Conservation (phyloP, 164 flowering plant species). For the Stephania cephalantha region DNA sequence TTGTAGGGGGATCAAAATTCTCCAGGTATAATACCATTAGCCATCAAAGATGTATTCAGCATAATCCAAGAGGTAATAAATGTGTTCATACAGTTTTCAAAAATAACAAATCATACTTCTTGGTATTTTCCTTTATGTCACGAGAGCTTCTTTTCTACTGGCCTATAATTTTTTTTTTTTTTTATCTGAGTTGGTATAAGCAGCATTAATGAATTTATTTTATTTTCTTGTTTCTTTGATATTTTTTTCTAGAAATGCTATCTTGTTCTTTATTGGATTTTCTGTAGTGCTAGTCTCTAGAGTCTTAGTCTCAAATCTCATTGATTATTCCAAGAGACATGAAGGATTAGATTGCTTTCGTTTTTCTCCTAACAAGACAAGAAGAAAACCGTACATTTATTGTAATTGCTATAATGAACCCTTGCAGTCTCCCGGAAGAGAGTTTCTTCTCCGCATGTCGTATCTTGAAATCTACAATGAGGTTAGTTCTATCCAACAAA, state of each 20-base stretch:
- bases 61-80: slow-evolving; percentile 27
- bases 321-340: not conserved
- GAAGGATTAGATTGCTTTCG: not conserved
- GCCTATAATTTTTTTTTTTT: not conserved
- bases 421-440: slow-evolving; percentile 93
- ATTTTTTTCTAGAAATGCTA: not conserved
- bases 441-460: slow-evolving; percentile 91
- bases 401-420: slow-evolving; percentile 5
- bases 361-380: not conserved
- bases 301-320: not conserved
- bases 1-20: slow-evolving; percentile 86
- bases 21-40: slow-evolving; percentile 92
- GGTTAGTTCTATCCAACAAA: slow-evolving; percentile 34
- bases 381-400: not conserved
- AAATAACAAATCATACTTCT: not conserved
- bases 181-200: not conserved
- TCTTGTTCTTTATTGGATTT: not conserved
- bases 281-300: not conserved
- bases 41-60: slow-evolving; percentile 96
- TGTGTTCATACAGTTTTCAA: not conserved
- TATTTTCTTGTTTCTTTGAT: not conserved
- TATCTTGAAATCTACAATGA: slow-evolving; percentile 97
- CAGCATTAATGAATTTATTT: not conserved
- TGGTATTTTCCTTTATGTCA: not conserved
- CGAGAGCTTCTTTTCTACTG: not conserved